Conservation (phyloP, 768 basidiomycete species). For the Mycena metata region DNA sequence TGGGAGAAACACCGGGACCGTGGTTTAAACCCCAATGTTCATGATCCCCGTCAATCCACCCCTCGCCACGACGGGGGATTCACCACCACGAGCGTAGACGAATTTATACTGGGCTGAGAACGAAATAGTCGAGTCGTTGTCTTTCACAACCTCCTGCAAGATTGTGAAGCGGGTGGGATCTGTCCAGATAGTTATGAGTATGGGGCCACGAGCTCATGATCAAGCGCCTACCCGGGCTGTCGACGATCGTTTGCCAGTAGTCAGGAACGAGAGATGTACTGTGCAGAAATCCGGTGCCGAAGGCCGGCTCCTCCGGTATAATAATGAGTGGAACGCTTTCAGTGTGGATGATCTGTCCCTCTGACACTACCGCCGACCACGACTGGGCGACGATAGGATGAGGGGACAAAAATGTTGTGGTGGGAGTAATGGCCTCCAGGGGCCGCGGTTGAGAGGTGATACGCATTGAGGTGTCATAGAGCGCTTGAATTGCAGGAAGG, state of each 20-base stretch:
- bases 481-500: slow-evolving; percentile 12
- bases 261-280: slow-evolving; percentile 71
- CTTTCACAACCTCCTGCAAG: slow-evolving; percentile 69
- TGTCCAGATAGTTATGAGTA: slow-evolving; percentile 43
- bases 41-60: too few relatives aligned
- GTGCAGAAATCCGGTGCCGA: slow-evolving; percentile 60
- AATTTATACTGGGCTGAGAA: slow-evolving; percentile 75
- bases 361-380: slow-evolving; percentile 65
- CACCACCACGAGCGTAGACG: slow-evolving; percentile 48
- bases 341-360: slow-evolving; percentile 63
- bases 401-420: slow-evolving; percentile 72
- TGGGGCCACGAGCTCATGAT: slow-evolving; percentile 3
- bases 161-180: slow-evolving; percentile 78
- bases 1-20: too few relatives aligned
- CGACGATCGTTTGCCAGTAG: slow-evolving; percentile 72
- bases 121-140: slow-evolving; percentile 50
- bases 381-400: slow-evolving; percentile 64
- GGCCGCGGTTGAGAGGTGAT: slow-evolving; percentile 63
- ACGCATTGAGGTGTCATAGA: slow-evolving; percentile 44
- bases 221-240: slow-evolving; percentile 63
- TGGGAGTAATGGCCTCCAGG: slow-evolving; percentile 72
- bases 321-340: slow-evolving; percentile 59
- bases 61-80: too few relatives aligned
- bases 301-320: slow-evolving; percentile 40
- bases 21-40: too few relatives aligned